Conservation (phyloP, 2,329 filamentous ascomycete genomes). For the Claviceps cyperi region DNA sequence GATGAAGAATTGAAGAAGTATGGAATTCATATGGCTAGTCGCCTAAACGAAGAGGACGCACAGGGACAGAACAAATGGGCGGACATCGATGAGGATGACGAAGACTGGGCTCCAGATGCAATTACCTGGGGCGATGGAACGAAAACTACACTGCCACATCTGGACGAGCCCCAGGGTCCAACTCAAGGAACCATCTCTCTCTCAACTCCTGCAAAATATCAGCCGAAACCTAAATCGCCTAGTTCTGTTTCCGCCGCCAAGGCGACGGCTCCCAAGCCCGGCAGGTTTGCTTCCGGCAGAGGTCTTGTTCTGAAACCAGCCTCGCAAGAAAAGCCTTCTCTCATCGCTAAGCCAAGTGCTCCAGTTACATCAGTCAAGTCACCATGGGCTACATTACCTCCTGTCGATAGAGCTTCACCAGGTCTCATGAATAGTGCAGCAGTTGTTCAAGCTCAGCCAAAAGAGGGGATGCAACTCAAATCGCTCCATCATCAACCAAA, state of each 20-base stretch:
- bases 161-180: slow-evolving; percentile 32
- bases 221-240: slow-evolving; percentile 32
- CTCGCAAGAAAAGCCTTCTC: slow-evolving; percentile 52
- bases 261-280: slow-evolving; percentile 29
- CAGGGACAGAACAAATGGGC: slow-evolving; percentile 75
- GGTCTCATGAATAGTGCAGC: slow-evolving; percentile 41
- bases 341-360: slow-evolving; percentile 57
- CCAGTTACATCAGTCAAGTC: slow-evolving; percentile 65
- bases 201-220: slow-evolving; percentile 10
- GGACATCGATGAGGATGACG: slow-evolving; percentile 78
- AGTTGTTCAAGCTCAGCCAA: slow-evolving; percentile 32
- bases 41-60: slow-evolving; percentile 59
- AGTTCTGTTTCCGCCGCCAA: slow-evolving; percentile 20
- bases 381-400: slow-evolving; percentile 79
- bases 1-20: slow-evolving; percentile 80
- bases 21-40: slow-evolving; percentile 71
- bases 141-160: slow-evolving; percentile 58
- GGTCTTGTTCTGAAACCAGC: slow-evolving; percentile 51
- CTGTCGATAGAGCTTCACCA: slow-evolving; percentile 68
- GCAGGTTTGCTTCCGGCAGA: slow-evolving; percentile 37
- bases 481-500: slow-evolving; percentile 41
- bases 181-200: slow-evolving; percentile 13
- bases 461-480: slow-evolving; percentile 43
- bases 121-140: slow-evolving; percentile 84
- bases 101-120: slow-evolving; percentile 73